Conservation (phyloP, 23 red algal genomes). For the Chondrus crispus region DNA sequence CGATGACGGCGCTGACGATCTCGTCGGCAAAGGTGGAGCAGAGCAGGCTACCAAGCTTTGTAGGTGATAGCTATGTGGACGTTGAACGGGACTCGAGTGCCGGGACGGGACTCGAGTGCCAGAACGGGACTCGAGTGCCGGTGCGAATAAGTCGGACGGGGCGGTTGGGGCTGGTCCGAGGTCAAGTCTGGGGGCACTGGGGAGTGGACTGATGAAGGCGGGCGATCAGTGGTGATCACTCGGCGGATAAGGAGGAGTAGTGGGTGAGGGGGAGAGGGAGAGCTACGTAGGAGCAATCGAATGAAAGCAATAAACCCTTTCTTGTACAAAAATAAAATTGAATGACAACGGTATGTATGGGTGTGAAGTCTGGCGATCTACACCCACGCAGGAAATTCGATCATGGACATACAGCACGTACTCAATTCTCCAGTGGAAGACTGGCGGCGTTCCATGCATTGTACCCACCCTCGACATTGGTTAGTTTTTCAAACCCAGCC, state of each 20-base stretch:
- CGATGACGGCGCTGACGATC: constrained; percentile 53
- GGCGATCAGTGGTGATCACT: background rate
- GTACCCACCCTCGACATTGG: background rate
- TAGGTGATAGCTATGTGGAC: background rate
- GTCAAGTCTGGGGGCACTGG: background rate
- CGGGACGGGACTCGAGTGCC: background rate
- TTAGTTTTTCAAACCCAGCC: background rate
- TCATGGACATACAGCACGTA: background rate
- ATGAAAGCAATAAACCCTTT: too few relatives aligned
- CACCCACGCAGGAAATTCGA: too few relatives aligned
- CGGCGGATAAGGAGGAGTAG: background rate
- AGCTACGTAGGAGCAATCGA: too few relatives aligned
- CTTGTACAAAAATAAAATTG: too few relatives aligned
- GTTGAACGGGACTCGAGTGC: background rate
- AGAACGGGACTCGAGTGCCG: background rate
- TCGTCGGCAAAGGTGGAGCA: constrained; percentile 17
- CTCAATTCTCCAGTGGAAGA: background rate
- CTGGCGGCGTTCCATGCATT: background rate
- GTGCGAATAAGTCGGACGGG: too few relatives aligned
- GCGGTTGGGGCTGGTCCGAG: background rate
- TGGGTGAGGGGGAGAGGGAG: background rate
- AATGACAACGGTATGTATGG: too few relatives aligned
- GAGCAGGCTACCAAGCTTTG: background rate
- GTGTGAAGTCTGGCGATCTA: too few relatives aligned
- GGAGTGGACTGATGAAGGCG: background rate